Conservation (phyloP, 352 stramenopile species). For the Hyaloperonospora arabidopsidis region DNA sequence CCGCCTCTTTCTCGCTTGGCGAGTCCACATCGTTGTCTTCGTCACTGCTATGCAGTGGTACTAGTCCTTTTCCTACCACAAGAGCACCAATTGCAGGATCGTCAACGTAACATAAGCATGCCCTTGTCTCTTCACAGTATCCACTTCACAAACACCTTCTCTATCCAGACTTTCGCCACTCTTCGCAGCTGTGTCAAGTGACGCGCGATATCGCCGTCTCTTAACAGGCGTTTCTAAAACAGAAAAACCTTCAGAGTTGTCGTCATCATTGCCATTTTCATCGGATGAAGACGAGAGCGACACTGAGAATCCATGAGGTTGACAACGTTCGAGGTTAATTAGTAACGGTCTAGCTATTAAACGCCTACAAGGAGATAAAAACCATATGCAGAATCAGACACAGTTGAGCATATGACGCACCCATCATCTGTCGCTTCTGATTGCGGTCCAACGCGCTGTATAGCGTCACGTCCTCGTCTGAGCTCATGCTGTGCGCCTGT, state of each 20-base stretch:
- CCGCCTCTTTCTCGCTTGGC: slow-evolving; percentile 29
- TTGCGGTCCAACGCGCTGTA: slow-evolving; percentile 65
- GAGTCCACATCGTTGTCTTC: slow-evolving; percentile 41
- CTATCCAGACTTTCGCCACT: slow-evolving; percentile 16
- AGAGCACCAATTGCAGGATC: not conserved
- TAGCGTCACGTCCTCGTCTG: slow-evolving; percentile 59
- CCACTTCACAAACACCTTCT: slow-evolving; percentile 9
- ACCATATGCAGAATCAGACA: not conserved
- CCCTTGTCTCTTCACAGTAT: slow-evolving; percentile 1
- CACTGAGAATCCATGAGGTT: slow-evolving; percentile 16
- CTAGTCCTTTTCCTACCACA: slow-evolving; percentile 21
- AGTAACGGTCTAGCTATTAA: slow-evolving; percentile 1
- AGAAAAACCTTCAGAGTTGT: slow-evolving; percentile 17
- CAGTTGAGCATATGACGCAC: slow-evolving; percentile 20
- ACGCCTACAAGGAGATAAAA: not conserved
- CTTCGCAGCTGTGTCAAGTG: slow-evolving; percentile 7
- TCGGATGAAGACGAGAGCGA: slow-evolving; percentile 41
- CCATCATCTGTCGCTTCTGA: slow-evolving; percentile 55
- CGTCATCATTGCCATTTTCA: slow-evolving; percentile 20
- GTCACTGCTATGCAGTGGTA: slow-evolving; percentile 19
- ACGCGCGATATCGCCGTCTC: slow-evolving; percentile 11
- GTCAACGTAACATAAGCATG: not conserved
- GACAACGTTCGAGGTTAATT: slow-evolving; percentile 1
- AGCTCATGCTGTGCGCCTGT: slow-evolving; percentile 17
- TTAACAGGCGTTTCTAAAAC: slow-evolving; percentile 17